Conservation (phyloP, 1,284 basidiomycete genomes). For the Puccinia sorghi region DNA sequence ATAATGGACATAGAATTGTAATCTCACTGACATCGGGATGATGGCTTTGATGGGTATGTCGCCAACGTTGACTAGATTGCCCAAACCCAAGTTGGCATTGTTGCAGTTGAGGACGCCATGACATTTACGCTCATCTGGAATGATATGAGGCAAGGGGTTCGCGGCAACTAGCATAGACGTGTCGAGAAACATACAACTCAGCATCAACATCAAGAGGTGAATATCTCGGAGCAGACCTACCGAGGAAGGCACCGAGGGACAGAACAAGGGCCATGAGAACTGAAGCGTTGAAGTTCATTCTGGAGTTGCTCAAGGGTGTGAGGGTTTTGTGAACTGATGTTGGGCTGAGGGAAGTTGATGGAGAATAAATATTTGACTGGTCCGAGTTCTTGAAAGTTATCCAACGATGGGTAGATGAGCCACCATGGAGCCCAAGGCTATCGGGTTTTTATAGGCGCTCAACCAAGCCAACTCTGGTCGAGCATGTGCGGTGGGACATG, state of each 20-base stretch:
- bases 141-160: conserved; percentile 3
- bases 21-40: conserved; percentile 11
- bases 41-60: neutral
- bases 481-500: neutral
- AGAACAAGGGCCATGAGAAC: neutral
- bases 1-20: neutral
- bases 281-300: conserved; percentile 18
- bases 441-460: neutral
- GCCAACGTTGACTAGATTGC: neutral
- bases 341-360: neutral
- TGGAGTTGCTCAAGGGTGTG: neutral
- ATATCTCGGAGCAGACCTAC: neutral
- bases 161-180: neutral
- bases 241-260: neutral
- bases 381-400: neutral
- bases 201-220: neutral
- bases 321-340: neutral
- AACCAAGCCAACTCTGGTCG: neutral
- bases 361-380: conserved; percentile 12
- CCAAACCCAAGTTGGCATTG: neutral
- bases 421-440: neutral
- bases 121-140: neutral
- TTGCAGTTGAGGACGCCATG: neutral
- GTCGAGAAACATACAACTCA: neutral
- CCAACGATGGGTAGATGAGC: neutral